These are phyloP conservation scores for Phytophthora pini DNA, from an alignment of 352 stramenopile species.

Conservation along the genomic window DNA sequence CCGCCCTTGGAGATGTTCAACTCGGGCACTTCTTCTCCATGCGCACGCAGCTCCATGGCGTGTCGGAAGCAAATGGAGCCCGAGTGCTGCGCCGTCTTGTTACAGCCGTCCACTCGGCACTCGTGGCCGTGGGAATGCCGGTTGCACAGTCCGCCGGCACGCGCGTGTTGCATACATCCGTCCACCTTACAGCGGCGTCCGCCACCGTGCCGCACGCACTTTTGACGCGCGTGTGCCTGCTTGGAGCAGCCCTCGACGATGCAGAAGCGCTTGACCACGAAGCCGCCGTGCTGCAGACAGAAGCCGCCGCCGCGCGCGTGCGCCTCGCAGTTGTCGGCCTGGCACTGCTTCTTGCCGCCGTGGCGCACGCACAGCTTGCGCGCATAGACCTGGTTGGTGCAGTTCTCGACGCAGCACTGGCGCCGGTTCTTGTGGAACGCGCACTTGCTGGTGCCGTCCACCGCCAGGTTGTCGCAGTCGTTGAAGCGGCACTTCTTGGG, in stretches of 20 bases:
- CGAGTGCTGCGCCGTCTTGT: conserved; percentile 83
- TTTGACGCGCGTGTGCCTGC: conserved; percentile 77
- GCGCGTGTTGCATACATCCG: conserved; percentile 77
- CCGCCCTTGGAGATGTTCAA: conserved; percentile 83
- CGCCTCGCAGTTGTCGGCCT: conserved; percentile 75
- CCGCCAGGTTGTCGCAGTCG: conserved; percentile 75
- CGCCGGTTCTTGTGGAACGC: conserved; percentile 86
- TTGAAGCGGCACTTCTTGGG: conserved; percentile 82
- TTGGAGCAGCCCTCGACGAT: conserved; percentile 83
- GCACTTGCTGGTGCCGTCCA: conserved; percentile 80
- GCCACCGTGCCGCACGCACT: conserved; percentile 79
- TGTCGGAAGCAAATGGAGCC: conserved; percentile 80
- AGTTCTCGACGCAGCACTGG: conserved; percentile 82
- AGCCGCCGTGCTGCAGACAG: conserved; percentile 81
- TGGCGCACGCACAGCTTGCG: conserved; percentile 85
- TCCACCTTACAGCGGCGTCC: conserved; percentile 75
- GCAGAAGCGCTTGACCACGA: conserved; percentile 86
- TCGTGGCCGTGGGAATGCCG: conserved; percentile 78
- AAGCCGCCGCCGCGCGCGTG: conserved; percentile 77
- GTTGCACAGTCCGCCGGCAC: conserved; percentile 74
- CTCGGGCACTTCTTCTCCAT: conserved; percentile 73
- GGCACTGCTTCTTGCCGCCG: conserved; percentile 82
- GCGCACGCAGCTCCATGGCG: conserved; percentile 75
- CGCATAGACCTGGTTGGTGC: conserved; percentile 86
- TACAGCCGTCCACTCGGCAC: conserved; percentile 79